Evolutionary conservation across 2,329 filamentous ascomycete species (phyloP).

Genomic region (Balansia obtecta): DNA sequence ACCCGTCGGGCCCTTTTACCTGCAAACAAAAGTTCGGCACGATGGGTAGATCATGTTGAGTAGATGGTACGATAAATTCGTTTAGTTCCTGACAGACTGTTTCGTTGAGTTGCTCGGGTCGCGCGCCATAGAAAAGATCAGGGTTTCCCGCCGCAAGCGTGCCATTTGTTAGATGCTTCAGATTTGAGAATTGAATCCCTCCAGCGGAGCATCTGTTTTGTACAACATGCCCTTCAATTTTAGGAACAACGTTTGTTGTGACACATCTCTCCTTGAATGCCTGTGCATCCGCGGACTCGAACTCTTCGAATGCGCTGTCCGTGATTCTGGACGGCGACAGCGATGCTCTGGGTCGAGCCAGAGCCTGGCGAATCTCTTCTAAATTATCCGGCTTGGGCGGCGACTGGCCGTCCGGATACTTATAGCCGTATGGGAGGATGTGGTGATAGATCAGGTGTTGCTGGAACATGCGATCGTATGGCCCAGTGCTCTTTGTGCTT

Average conservation of each 20-base stretch:
- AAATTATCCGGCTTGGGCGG: constrained; percentile 11
- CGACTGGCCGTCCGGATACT: constrained; percentile 3
- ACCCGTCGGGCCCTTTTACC: constrained; percentile 22
- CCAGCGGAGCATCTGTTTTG: constrained; percentile 13
- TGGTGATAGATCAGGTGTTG: constrained; percentile 9
- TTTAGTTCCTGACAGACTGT: constrained; percentile 11
- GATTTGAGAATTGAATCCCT: constrained; percentile 21
- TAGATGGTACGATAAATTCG: constrained; percentile 20
- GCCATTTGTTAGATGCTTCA: constrained; percentile 23
- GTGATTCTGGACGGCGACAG: constrained; percentile 25
- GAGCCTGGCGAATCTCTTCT: constrained; percentile 9
- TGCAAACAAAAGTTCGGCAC: constrained; percentile 27
- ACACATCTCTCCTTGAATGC: constrained; percentile 23
- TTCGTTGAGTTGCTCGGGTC: constrained; percentile 16
- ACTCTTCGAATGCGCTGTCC: constrained; percentile 18
- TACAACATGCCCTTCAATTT: constrained; percentile 16
- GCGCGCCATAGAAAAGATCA: constrained; percentile 22
- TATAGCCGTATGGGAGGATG: no score
- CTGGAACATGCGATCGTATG: constrained; percentile 11
- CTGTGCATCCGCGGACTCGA: constrained; percentile 15
- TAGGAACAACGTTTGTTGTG: constrained; percentile 18
- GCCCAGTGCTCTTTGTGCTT: constrained; percentile 4
- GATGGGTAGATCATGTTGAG: constrained; percentile 17
- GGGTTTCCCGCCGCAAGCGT: constrained; percentile 19
- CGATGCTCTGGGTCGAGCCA: constrained; percentile 13